Evolutionary conservation across 257 asterid genomes (phyloP).

Genomic region (Fraxinus americana): DNA sequence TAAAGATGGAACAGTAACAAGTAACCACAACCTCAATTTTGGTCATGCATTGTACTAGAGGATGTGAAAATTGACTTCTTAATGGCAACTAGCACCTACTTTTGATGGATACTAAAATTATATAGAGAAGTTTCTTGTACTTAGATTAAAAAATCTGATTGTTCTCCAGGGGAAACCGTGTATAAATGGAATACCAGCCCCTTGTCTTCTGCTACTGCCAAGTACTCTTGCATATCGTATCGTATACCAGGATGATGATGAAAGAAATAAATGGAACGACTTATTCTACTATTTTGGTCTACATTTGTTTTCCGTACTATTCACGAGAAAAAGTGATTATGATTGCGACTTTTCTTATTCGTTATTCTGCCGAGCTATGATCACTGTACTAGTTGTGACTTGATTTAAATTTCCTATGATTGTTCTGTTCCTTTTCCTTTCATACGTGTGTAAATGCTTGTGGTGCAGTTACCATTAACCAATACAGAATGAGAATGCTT

Average conservation of each 20-base stretch:
- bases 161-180: conserved; percentile 33
- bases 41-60: conserved; percentile 14
- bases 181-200: conserved; percentile 34
- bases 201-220: not conserved
- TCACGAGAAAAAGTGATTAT: too few relatives aligned
- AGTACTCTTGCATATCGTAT: conserved; percentile 19
- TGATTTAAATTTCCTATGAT: too few relatives aligned
- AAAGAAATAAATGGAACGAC: conserved; percentile 2
- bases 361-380: too few relatives aligned
- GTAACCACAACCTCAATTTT: not conserved
- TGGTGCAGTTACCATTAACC: not conserved
- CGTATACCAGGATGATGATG: conserved; percentile 14
- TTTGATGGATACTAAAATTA: conserved; percentile 16
- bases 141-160: conserved; percentile 21
- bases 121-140: conserved; percentile 34
- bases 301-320: too few relatives aligned
- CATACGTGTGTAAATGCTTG: too few relatives aligned
- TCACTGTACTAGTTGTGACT: not conserved
- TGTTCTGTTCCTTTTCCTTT: not conserved
- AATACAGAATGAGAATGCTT: not conserved
- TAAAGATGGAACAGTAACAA: conserved; percentile 26
- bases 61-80: not conserved
- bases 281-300: not conserved
- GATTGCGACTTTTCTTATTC: too few relatives aligned
- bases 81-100: conserved; percentile 23